Evolutionary conservation across 1,284 basidiomycete genomes (phyloP).

Genomic region (Phellopilus nigrolimitatus): DNA sequence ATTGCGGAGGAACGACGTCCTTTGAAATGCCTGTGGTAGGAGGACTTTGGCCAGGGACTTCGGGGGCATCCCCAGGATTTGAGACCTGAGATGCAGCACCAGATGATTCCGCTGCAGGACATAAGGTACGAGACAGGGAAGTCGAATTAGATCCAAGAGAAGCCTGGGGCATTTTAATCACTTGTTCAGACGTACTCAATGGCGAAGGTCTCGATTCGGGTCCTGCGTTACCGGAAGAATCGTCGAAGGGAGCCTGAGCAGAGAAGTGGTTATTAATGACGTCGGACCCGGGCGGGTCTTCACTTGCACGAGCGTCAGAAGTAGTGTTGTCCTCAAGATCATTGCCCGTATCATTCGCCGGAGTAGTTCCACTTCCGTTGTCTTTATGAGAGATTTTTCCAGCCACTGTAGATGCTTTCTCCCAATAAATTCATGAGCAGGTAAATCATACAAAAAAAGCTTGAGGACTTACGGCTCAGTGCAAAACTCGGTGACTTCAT

Average conservation of each 20-base stretch:
- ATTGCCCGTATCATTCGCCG: neutral
- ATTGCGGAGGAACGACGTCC: conserved; percentile 5
- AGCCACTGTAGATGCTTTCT: neutral
- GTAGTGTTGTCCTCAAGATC: neutral
- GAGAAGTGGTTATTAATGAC: neutral
- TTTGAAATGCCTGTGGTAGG: neutral
- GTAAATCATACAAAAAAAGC: neutral
- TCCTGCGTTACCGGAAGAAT: neutral
- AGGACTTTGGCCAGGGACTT: neutral
- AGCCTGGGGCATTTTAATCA: neutral
- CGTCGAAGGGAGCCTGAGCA: conserved; percentile 6
- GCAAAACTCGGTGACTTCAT: conserved; percentile 38
- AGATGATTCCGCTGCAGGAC: neutral
- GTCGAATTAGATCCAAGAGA: neutral
- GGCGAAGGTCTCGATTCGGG: neutral
- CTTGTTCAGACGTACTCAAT: neutral
- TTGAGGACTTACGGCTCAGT: conserved; percentile 34
- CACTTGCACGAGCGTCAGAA: neutral
- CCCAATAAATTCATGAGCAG: too few species aligned
- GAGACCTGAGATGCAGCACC: neutral
- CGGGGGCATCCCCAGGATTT: neutral
- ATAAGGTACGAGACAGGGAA: neutral
- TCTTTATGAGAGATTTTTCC: neutral
- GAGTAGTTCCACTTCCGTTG: neutral
- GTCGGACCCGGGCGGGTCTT: neutral